Evolutionary conservation across 106 monocot genomes (phyloP), one percentile per base, ranked within the genome.

Genomic region (Narthecium ossifragum): DNA sequence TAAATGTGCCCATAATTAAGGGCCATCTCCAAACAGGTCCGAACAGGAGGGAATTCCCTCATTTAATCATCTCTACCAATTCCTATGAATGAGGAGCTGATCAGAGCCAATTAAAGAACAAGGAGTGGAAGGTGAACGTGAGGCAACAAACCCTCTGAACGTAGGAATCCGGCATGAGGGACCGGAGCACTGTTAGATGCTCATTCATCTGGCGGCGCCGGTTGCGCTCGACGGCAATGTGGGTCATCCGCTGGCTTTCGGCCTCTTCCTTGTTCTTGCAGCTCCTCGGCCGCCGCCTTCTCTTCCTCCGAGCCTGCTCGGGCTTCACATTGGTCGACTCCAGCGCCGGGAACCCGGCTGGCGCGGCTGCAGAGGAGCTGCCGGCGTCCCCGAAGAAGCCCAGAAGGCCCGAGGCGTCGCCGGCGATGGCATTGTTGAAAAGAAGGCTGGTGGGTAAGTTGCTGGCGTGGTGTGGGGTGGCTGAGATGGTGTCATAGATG

Each of bases 141-240:
- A n/a, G n/a, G n/a, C n/a, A n/a, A 46, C 56, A 37, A 20, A 96
- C 96, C 66, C 79, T 86, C 66, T 90, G 96, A 41, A 87, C 65
- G 76, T 96, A 96, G 26, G 86, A 86, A 10, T 86, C 84, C 5
- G 96, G 96, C 84, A 90, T 96, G 50, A 96, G 78, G 20, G 90
- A 87, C 32, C 86, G 74, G 36, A 96, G 90, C 4, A 84, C 75
- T 29, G 83, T 64, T 55, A 96, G 86, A 60, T 96, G 85, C 53
- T 96, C 96, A 62, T 96, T 96, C 96, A 96, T 96, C 59, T 74
- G 90, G 8, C 90, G 72, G 21, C 96, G 86, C 32, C 96, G 83
- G 71, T 96, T 96, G 51, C 96, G 75, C 73, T 96, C 96, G 29
- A 96, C 96, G 50, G 96, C 90, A 69, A 96, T 96, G 80, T 96